Percentiles rank a stretch among this genome's conserved stretches.
These are phyloP conservation scores for Corylus americana DNA, from an alignment of 306 rosid species.

Conservation along the genomic window DNA sequence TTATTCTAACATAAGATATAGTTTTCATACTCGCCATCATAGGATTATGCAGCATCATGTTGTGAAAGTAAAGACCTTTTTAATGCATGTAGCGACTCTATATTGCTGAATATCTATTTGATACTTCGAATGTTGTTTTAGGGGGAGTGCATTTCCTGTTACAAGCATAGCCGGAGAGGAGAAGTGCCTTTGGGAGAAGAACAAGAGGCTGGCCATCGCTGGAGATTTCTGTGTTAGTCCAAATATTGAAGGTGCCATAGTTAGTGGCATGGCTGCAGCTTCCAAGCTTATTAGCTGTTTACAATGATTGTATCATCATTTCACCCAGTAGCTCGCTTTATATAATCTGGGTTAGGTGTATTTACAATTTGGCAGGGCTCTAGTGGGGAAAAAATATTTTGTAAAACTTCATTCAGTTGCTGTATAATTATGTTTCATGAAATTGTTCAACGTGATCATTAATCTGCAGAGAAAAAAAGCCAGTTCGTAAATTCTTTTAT, in stretches of 20 bases:
- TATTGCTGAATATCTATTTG: background rate
- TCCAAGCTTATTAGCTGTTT: conserved; percentile 54
- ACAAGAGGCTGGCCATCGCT: conserved; percentile 70
- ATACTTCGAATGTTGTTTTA: conserved; percentile 26
- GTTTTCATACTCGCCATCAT: background rate
- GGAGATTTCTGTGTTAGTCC: conserved; percentile 96
- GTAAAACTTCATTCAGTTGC: background rate
- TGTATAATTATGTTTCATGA: background rate
- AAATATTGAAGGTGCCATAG: conserved; percentile 82
- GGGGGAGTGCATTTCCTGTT: conserved; percentile 94
- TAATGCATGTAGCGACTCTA: background rate
- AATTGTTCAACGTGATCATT: background rate
- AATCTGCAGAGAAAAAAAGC: too few species aligned
- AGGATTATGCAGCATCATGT: background rate
- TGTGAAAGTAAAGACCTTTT: background rate
- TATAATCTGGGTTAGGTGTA: background rate
- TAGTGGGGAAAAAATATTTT: background rate
- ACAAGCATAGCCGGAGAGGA: conserved; percentile 67
- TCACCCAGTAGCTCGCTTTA: background rate
- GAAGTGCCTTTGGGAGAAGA: conserved; percentile 79
- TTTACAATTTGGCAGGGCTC: background rate
- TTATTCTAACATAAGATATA: background rate
- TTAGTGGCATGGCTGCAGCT: conserved; percentile 87
- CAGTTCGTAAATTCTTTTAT: too few species aligned
- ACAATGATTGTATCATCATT: conserved; percentile 19